A percentile compares a stretch with the other conserved stretches of the same genome.
Evolutionary conservation across 306 rosid species (phyloP).

Genomic region (Calophaca sinica): DNA sequence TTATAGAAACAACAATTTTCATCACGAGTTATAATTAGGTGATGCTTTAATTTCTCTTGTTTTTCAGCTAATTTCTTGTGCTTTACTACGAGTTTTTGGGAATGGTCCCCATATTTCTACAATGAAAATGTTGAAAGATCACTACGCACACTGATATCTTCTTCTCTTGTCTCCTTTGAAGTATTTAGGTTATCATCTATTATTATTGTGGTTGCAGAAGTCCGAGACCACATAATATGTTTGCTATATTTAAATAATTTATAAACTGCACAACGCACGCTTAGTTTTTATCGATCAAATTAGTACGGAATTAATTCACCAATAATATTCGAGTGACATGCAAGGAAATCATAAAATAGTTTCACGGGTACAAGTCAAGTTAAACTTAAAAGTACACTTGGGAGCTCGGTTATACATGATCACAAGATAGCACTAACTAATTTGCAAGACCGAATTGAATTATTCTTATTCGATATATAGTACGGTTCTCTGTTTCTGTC

Average conservation of each 20-base stretch:
- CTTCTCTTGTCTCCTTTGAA: conserved; percentile 36
- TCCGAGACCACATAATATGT: conserved; percentile 46
- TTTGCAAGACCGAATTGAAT: conserved; percentile 10
- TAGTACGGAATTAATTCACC: conserved; percentile 38
- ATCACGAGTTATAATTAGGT: too few relatives aligned
- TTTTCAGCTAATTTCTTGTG: too few relatives aligned
- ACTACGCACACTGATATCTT: too few relatives aligned
- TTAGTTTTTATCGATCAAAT: conserved; percentile 26
- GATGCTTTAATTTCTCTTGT: too few relatives aligned
- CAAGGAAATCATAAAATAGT: conserved; percentile 37
- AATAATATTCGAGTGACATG: conserved; percentile 44
- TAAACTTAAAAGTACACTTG: conserved; percentile 27
- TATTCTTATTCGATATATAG: neutral
- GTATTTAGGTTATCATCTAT: neutral
- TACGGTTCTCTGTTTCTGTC: conserved; percentile 35
- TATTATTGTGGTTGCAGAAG: conserved; percentile 28
- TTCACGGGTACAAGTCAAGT: conserved; percentile 21
- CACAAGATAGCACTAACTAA: conserved; percentile 8
- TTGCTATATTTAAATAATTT: conserved; percentile 24
- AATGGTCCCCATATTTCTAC: conserved; percentile 42
- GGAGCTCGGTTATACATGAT: neutral
- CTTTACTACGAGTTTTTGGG: too few relatives aligned
- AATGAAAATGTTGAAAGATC: too few relatives aligned
- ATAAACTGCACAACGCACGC: conserved; percentile 42
- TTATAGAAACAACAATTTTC: too few relatives aligned